Evolutionary conservation across 306 rosid genomes (phyloP), one percentile per base, ranked within the genome.

Genomic region (Rosa persica): DNA sequence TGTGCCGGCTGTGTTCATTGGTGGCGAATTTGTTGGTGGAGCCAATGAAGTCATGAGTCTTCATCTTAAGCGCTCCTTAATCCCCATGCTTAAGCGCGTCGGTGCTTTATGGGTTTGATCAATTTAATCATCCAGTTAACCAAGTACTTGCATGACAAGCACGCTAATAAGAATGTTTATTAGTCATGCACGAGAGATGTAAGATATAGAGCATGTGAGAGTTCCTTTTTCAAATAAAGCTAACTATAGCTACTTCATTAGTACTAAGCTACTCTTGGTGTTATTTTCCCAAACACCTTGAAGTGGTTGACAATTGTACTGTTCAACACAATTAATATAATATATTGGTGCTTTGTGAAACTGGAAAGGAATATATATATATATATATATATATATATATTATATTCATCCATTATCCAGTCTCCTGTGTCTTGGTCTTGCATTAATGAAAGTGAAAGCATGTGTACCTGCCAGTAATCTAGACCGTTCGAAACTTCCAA

Each of bases 31-130:
- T 48, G 86, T 93, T 0, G 99, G 99, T 4, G 98, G 99, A 67
- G 84, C 96, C 70, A 96, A 90, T 82, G 92, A 96, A 74, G 93
- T 96, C 30, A 93, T 93, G 99, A 93, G 88, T 68, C 99, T 90
- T 84, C 99, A 93, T 78, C 97, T 96, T 39, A 84, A 87, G 49
- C 83, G 98, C 4, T 81, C 93, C 85, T 81, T 96, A 71, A 89
- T 91, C 76, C 97, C 99, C 47, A 93, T 93, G 99, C 99, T 96
- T 47, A 88, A 86, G 73, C 84, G 85, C 60, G 98, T 79, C 3
- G 99, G 99, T 3, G 99, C 97, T 55, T 81, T 93, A 22, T 96
- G 99, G 98, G 88, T 96, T 72, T 95, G 83, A 17, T 6, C 2
- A 4, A 17, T 4, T 22, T 23, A 25, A 1, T 16, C 57, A 17